These are phyloP conservation scores for Solanum raphanifolium DNA, from an alignment of 257 asterid genomes.

Conservation along the genomic window DNA sequence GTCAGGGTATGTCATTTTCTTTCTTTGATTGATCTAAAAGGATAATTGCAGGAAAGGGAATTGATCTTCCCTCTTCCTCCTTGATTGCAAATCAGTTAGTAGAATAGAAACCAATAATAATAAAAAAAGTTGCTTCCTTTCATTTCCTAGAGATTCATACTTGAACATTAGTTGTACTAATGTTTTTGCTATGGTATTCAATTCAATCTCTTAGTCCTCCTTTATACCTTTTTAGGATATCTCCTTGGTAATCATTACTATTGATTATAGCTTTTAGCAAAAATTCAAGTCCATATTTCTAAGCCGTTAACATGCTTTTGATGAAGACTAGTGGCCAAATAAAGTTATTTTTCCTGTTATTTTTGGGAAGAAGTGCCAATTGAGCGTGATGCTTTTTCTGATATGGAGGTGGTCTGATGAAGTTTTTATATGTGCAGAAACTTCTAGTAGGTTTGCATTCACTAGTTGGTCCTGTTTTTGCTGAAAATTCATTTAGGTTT, in stretches of 20 bases:
- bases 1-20: not conserved
- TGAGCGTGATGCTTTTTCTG: too few species aligned
- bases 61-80: not conserved
- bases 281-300: too few species aligned
- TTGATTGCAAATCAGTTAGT: not conserved
- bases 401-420: too few species aligned
- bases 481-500: not conserved
- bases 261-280: too few species aligned
- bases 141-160: not conserved
- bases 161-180: not conserved
- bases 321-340: too few species aligned
- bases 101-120: not conserved
- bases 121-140: not conserved
- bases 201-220: not conserved
- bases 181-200: not conserved
- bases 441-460: too few species aligned
- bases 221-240: not conserved
- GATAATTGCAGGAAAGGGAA: not conserved
- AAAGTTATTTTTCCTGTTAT: too few species aligned
- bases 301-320: too few species aligned
- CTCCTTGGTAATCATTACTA: too few species aligned
- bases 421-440: too few species aligned
- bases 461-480: not conserved
- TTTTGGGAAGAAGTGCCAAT: too few species aligned
- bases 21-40: not conserved